Evolutionary conservation across 257 asterid genomes (phyloP).

Genomic region (Solanum tarijense): DNA sequence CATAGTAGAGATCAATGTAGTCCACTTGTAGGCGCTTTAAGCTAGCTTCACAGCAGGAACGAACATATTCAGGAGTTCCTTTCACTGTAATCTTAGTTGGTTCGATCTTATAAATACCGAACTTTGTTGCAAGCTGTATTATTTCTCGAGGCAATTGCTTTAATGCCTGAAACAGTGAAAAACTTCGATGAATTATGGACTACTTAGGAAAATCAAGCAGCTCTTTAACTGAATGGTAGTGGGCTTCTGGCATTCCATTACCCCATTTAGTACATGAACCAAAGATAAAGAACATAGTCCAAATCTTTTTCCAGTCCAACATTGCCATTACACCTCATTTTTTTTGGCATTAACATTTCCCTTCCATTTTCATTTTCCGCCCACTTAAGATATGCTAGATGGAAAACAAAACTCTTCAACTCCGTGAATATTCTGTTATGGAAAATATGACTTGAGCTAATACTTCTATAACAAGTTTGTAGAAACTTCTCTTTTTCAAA

Average conservation of each 20-base stretch:
- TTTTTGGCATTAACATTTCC: not conserved
- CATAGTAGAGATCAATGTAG: slow-evolving; percentile 48
- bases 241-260: not conserved
- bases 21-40: slow-evolving; percentile 49
- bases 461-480: not conserved
- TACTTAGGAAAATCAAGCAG: not conserved
- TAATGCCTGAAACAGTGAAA: slow-evolving; percentile 30
- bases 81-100: slow-evolving; percentile 25
- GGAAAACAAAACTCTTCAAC: not conserved
- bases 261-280: not conserved
- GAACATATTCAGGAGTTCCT: slow-evolving; percentile 51
- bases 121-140: slow-evolving; percentile 53
- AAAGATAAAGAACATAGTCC: not conserved
- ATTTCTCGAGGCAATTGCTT: slow-evolving; percentile 53
- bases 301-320: not conserved
- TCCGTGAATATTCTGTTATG: not conserved
- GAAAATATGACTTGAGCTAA: not conserved
- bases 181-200: not conserved
- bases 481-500: not conserved
- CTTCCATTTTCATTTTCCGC: not conserved
- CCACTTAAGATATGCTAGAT: not conserved
- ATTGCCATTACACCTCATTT: not conserved
- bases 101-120: slow-evolving; percentile 27
- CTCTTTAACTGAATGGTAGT: not conserved
- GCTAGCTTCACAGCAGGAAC: slow-evolving; percentile 60